A percentile compares a stretch with the other conserved stretches of the same genome.
phyloP scores from a whole-genome alignment of 208 protist species.

The Crithidia fasciculata region DNA sequence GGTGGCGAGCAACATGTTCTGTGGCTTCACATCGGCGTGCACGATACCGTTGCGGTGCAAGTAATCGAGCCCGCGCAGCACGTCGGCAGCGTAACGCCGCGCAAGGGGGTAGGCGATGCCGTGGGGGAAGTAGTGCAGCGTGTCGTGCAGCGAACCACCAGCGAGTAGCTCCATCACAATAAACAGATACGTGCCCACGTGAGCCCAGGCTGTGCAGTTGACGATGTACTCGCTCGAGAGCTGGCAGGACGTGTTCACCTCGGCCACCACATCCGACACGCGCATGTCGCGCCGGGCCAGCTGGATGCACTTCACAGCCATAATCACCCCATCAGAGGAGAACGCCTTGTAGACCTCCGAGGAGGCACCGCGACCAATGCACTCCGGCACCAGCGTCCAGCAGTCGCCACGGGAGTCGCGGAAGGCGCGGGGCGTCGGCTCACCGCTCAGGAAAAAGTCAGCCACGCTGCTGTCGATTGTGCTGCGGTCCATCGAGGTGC shows the following conservation, averaged over 20 bases:
- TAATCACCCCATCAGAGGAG: constrained; percentile 34
- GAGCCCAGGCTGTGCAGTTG: constrained; percentile 54
- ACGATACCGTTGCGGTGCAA: constrained; percentile 78
- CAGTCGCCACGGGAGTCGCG: constrained; percentile 32
- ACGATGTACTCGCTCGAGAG: constrained; percentile 55
- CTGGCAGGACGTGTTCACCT: constrained; percentile 57
- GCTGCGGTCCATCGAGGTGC: constrained; percentile 6
- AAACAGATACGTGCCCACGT: constrained; percentile 32
- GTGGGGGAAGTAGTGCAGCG: constrained; percentile 55
- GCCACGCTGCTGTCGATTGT: not conserved
- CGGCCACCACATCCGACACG: constrained; percentile 39
- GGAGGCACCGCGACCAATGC: constrained; percentile 45
- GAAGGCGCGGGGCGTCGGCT: constrained; percentile 27
- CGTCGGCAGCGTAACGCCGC: constrained; percentile 55
- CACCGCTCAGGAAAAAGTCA: not conserved
- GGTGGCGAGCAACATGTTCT: constrained; percentile 84
- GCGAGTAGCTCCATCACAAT: constrained; percentile 84
- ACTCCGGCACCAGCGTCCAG: constrained; percentile 36
- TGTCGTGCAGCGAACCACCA: constrained; percentile 75
- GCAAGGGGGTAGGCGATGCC: constrained; percentile 47
- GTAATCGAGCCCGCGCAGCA: constrained; percentile 75
- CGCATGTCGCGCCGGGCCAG: constrained; percentile 27
- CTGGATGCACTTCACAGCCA: constrained; percentile 57
- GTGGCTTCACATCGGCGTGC: constrained; percentile 90
- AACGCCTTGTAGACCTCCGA: constrained; percentile 53